Conservation (phyloP, 179 eudicot genomes). For the Carnegiea gigantea region DNA sequence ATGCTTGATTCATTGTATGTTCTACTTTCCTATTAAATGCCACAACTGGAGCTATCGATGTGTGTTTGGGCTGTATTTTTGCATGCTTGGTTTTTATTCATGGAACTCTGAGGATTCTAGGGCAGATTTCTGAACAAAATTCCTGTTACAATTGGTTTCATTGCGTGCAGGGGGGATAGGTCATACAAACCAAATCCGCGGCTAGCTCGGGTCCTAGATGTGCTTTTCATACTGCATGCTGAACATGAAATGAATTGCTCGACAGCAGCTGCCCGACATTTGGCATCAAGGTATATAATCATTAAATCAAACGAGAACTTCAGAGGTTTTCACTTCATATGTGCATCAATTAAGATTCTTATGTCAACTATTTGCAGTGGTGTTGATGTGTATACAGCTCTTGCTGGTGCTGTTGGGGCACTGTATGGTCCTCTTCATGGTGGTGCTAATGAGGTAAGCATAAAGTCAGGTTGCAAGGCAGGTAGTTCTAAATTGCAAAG, state of each 20-base stretch:
- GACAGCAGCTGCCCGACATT: constrained; percentile 97
- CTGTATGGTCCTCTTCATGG: constrained; percentile 99
- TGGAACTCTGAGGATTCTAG: background rate
- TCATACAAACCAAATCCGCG: constrained; percentile 76
- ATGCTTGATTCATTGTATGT: constrained; percentile 98
- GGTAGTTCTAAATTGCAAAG: background rate
- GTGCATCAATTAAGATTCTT: background rate
- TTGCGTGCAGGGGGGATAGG: constrained; percentile 68
- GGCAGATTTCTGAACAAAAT: background rate
- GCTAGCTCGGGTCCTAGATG: constrained; percentile 82
- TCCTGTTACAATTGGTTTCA: constrained; percentile 1
- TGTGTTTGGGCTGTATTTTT: constrained; percentile 9
- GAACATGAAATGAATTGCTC: constrained; percentile 99
- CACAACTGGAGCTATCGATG: background rate
- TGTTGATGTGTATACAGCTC: constrained; percentile 98
- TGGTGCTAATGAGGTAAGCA: constrained; percentile 94
- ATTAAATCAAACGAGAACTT: constrained; percentile 1
- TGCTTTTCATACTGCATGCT: constrained; percentile 91
- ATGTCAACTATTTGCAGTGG: constrained; percentile 57
- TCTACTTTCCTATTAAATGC: constrained; percentile 1
- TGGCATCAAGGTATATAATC: constrained; percentile 82
- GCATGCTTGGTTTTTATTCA: background rate
- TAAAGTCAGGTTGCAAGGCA: background rate
- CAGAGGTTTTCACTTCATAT: background rate
- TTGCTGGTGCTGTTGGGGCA: constrained; percentile 98